These are phyloP conservation scores for Vanrija sp. DNA, from an alignment of 1,284 basidiomycete species.

Conservation along the genomic window DNA sequence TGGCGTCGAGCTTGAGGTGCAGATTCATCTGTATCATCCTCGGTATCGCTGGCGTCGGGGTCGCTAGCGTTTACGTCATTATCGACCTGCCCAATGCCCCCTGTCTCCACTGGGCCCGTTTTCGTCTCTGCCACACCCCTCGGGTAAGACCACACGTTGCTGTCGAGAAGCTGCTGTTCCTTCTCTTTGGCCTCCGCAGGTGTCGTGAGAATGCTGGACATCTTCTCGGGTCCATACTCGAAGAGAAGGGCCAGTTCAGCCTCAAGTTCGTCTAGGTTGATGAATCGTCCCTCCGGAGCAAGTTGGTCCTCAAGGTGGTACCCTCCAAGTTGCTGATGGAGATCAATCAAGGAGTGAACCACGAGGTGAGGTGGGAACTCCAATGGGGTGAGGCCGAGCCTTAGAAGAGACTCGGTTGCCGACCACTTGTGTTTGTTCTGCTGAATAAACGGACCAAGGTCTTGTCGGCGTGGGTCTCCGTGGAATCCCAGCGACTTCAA, in stretches of 20 bases:
- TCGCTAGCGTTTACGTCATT: too few species aligned
- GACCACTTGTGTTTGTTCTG: conserved; percentile 20
- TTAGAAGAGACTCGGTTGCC: conserved; percentile 26
- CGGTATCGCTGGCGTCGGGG: too few species aligned
- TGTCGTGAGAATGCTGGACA: conserved; percentile 1
- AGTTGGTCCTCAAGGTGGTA: neutral
- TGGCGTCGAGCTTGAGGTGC: too few species aligned
- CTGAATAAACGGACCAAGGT: conserved; percentile 26
- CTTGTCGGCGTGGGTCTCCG: conserved; percentile 15
- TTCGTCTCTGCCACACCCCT: conserved; percentile 4
- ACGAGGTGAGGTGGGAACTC: conserved; percentile 31
- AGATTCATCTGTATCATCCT: too few species aligned
- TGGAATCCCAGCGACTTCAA: conserved; percentile 23
- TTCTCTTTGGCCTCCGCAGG: conserved; percentile 1
- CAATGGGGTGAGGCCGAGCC: conserved; percentile 26
- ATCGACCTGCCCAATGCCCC: too few species aligned
- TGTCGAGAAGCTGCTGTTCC: conserved; percentile 3
- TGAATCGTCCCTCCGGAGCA: neutral
- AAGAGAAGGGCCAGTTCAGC: conserved; percentile 19
- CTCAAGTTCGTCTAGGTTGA: conserved; percentile 10
- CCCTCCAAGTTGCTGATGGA: conserved; percentile 7
- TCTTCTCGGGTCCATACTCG: conserved; percentile 2
- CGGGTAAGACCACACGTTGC: neutral
- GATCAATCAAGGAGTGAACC: conserved; percentile 23
- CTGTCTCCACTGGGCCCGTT: too few species aligned